Evolutionary conservation across 176 grass and related monocot genomes (phyloP).

Genomic region (Pontederia paniculata): DNA sequence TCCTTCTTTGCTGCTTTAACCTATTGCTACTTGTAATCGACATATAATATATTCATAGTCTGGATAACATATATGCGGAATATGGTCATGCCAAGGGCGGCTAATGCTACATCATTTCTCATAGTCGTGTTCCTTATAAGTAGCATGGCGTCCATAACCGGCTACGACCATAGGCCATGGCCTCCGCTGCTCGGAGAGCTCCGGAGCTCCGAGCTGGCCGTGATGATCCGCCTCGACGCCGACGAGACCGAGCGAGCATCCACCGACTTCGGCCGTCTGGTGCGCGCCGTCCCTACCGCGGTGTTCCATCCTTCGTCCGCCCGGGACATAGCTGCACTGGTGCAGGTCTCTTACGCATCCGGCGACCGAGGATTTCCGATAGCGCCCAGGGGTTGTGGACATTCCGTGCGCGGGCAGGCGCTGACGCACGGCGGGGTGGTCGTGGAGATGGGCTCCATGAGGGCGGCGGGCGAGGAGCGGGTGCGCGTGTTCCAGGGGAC

Average conservation of each 20-base stretch:
- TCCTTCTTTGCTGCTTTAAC: no score
- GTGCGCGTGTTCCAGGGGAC: no score
- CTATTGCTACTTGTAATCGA: no score
- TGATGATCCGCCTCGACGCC: conserved; percentile 10
- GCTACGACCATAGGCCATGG: background rate
- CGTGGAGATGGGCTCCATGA: background rate
- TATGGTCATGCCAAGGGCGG: no score
- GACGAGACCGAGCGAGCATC: background rate
- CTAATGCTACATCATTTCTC: no score
- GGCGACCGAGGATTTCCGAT: background rate
- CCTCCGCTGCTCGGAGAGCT: background rate
- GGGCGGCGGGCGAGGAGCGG: no score
- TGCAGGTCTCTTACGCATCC: conserved; percentile 20
- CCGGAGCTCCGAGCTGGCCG: conserved; percentile 5
- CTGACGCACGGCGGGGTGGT: background rate
- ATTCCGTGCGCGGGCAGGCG: conserved; percentile 1
- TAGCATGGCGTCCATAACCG: background rate
- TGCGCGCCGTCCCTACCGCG: conserved; percentile 1
- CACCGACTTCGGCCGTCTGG: conserved; percentile 37
- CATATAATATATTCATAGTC: no score
- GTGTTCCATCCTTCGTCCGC: conserved; percentile 6
- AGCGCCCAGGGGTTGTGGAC: conserved; percentile 9
- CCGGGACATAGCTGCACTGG: conserved; percentile 38
- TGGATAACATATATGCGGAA: no score
- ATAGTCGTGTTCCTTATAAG: no score